Evolutionary conservation across 2,329 filamentous ascomycete genomes (phyloP).

Genomic region (Verticillium isaacii): DNA sequence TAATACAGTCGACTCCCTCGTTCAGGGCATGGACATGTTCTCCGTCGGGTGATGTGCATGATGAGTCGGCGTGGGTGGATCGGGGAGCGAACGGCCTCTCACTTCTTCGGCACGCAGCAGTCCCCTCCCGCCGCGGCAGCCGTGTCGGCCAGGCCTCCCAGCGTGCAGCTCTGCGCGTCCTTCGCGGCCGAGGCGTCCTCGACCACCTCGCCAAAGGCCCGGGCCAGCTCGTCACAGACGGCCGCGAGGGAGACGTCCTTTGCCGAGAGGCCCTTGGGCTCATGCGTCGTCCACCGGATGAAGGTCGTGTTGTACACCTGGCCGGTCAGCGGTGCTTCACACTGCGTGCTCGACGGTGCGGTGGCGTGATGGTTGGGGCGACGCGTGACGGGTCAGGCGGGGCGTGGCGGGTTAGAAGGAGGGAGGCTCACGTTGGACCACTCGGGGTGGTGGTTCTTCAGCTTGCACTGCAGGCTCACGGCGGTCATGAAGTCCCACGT

Average conservation of each 20-base stretch:
- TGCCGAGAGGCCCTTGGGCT: conserved; percentile 57
- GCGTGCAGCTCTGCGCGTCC: conserved; percentile 24
- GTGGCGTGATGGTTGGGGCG: no score
- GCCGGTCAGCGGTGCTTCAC: background rate
- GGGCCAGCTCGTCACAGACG: conserved; percentile 56
- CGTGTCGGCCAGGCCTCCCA: conserved; percentile 41
- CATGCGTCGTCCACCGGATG: conserved; percentile 71
- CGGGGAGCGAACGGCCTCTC: background rate
- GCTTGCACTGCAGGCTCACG: conserved; percentile 62
- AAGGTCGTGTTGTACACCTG: conserved; percentile 67
- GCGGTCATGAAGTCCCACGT: conserved; percentile 74
- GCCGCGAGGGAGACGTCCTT: conserved; percentile 59
- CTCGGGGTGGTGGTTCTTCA: conserved; percentile 68
- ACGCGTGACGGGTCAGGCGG: no score
- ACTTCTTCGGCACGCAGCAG: conserved; percentile 47
- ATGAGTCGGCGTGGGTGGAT: background rate
- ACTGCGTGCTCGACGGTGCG: no score
- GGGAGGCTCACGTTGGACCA: conserved; percentile 61
- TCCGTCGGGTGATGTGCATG: background rate
- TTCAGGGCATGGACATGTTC: background rate
- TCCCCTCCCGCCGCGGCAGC: conserved; percentile 42
- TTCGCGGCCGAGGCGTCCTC: conserved; percentile 13
- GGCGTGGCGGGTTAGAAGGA: background rate
- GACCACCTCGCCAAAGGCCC: conserved; percentile 48
- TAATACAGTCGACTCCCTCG: conserved; percentile 6